A percentile compares a stretch with the other conserved stretches of the same genome.
These are phyloP conservation scores for Excoecaria agallocha DNA, from an alignment of 345 rosid species.

Conservation along the genomic window DNA sequence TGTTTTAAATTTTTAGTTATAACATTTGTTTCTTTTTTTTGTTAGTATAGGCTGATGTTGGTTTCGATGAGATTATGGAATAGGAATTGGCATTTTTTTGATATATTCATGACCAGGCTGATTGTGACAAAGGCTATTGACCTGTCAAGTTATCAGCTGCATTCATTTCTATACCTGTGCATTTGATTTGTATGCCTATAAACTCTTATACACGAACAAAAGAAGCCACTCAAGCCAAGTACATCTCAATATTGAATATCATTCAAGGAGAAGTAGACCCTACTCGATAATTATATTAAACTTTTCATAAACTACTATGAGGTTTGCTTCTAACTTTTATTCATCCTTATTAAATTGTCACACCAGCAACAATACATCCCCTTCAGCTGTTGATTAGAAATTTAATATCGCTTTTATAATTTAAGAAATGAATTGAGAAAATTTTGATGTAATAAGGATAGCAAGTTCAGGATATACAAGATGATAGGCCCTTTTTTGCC, in stretches of 20 bases:
- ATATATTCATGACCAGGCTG: too few species aligned
- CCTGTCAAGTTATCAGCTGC: neutral
- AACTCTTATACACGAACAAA: conserved; percentile 91
- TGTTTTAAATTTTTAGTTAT: too few species aligned
- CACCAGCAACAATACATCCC: neutral
- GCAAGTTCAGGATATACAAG: neutral
- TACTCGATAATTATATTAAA: too few species aligned
- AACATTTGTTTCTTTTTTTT: too few species aligned
- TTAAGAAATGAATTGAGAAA: neutral
- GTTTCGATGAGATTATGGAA: too few species aligned
- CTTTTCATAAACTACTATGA: too few species aligned
- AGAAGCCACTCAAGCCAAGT: conserved; percentile 98
- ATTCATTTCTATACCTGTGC: neutral
- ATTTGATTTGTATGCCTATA: neutral
- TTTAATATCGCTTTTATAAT: neutral
- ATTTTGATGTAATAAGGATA: neutral
- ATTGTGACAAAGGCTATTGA: too few species aligned
- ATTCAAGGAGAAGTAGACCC: too few species aligned
- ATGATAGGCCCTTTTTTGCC: neutral
- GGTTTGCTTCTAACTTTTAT: neutral
- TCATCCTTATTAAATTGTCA: neutral
- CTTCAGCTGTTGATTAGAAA: neutral
- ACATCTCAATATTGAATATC: conserved; percentile 89
- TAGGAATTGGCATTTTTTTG: too few species aligned
- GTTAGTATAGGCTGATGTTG: too few species aligned